These are phyloP conservation scores for Yamadazyma blattariae DNA, from an alignment of 1,139 yeast genomes.

Conservation along the genomic window DNA sequence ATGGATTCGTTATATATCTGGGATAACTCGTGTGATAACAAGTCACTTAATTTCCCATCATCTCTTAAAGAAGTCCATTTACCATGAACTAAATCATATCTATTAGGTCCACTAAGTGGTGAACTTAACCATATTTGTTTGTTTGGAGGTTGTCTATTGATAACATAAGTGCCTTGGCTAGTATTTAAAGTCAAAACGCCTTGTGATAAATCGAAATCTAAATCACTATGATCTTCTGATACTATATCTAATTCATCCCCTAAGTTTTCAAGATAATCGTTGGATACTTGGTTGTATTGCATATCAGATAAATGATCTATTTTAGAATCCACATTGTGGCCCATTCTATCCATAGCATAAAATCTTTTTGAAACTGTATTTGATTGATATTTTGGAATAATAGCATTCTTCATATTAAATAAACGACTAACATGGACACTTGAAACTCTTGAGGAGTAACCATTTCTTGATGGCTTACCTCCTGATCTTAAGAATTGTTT, in stretches of 20 bases:
- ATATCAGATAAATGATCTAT: constrained; percentile 44
- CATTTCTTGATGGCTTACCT: background rate
- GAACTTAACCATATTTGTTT: constrained; percentile 91
- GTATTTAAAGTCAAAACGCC: constrained; percentile 76
- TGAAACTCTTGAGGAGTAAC: no score
- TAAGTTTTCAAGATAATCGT: constrained; percentile 61
- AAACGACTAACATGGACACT: no score
- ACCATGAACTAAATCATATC: constrained; percentile 55
- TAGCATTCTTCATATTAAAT: no score
- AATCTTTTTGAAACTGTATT: constrained; percentile 12
- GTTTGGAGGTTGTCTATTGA: constrained; percentile 92
- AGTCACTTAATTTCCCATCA: constrained; percentile 42
- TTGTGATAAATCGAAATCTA: constrained; percentile 79
- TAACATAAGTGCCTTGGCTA: constrained; percentile 74
- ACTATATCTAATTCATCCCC: constrained; percentile 63
- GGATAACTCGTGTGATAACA: constrained; percentile 48
- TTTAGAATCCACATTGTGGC: constrained; percentile 48
- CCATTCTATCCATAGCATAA: constrained; percentile 26
- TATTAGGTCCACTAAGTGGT: constrained; percentile 89
- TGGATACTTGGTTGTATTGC: constrained; percentile 59
- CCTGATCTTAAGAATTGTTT: no score
- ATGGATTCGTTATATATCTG: constrained; percentile 30
- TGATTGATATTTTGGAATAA: no score
- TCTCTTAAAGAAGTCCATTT: constrained; percentile 66
- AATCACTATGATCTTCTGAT: constrained; percentile 53